Conservation (phyloP, 371 early-diverging fungal species). For the Cokeromyces recurvatus region DNA sequence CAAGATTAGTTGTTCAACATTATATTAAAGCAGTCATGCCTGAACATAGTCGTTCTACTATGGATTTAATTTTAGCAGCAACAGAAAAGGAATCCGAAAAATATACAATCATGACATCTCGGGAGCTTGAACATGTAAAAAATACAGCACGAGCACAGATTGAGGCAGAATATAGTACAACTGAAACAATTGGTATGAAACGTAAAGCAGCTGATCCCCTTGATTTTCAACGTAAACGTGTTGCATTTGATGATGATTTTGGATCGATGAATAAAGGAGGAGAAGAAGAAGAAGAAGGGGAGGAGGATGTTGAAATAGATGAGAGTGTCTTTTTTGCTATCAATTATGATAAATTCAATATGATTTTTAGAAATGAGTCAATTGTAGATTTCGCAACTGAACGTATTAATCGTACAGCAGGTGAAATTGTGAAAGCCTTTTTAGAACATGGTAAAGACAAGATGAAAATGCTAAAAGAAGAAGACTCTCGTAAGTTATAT, state of each 20-base stretch:
- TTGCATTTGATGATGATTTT: slow-evolving; percentile 16
- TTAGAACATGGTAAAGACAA: slow-evolving; percentile 48
- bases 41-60: slow-evolving; percentile 58
- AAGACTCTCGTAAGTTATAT: slow-evolving; percentile 54
- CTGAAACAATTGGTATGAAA: slow-evolving; percentile 61
- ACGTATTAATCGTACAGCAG: slow-evolving; percentile 68
- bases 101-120: slow-evolving; percentile 58
- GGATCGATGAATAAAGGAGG: neutral
- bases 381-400: slow-evolving; percentile 60
- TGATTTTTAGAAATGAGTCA: slow-evolving; percentile 70
- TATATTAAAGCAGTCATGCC: slow-evolving; percentile 58
- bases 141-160: slow-evolving; percentile 46
- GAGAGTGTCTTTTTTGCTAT: slow-evolving; percentile 60
- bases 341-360: slow-evolving; percentile 75
- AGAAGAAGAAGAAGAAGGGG: slow-evolving; percentile 24
- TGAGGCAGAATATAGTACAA: slow-evolving; percentile 46
- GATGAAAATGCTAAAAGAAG: slow-evolving; percentile 45
- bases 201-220: slow-evolving; percentile 42
- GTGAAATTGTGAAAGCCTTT: slow-evolving; percentile 56
- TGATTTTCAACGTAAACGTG: slow-evolving; percentile 19
- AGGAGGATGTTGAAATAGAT: slow-evolving; percentile 48
- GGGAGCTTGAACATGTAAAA: slow-evolving; percentile 58
- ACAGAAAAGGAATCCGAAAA: slow-evolving; percentile 61
- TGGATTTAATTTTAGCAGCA: slow-evolving; percentile 62
- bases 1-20: slow-evolving; percentile 54